A percentile compares a stretch with the other conserved stretches of the same genome.
These are phyloP conservation scores for Candida gorgasii DNA, from an alignment of 805 yeast species.

Conservation along the genomic window DNA sequence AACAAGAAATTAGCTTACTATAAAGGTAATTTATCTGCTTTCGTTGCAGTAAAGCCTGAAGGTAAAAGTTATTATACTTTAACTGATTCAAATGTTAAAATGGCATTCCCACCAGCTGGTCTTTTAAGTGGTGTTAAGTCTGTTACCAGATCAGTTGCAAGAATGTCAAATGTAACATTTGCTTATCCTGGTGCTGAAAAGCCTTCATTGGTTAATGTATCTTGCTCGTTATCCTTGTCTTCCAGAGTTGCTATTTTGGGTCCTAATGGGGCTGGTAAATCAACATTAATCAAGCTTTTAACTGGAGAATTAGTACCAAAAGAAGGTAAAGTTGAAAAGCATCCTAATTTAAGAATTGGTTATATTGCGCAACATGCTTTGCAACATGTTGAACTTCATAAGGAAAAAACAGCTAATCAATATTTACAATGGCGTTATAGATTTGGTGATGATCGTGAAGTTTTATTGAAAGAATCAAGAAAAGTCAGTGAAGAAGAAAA, in stretches of 20 bases:
- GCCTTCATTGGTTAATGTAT: constrained; percentile 76
- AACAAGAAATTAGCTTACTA: constrained; percentile 91
- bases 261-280: constrained; percentile 99
- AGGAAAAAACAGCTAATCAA: constrained; percentile 97
- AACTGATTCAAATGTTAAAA: constrained; percentile 88
- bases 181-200: constrained; percentile 86
- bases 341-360: constrained; percentile 96
- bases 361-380: constrained; percentile 98
- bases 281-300: constrained; percentile 88
- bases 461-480: constrained; percentile 88
- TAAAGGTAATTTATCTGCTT: constrained; percentile 92
- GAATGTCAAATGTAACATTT: constrained; percentile 82
- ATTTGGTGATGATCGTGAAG: constrained; percentile 98
- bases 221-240: constrained; percentile 90
- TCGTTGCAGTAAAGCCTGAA: constrained; percentile 90
- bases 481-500: constrained; percentile 75
- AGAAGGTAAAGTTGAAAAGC: constrained; percentile 91
- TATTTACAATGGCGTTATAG: constrained; percentile 98
- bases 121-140: constrained; percentile 96
- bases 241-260: constrained; percentile 96
- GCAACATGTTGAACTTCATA: constrained; percentile 95
- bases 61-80: constrained; percentile 94
- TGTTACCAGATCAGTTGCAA: constrained; percentile 88
- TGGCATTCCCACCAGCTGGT: constrained; percentile 99
- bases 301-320: constrained; percentile 91